Evolutionary conservation across 768 basidiomycete species (phyloP), one percentile per base, ranked within the genome.

Genomic region (Mrakia gelida): DNA sequence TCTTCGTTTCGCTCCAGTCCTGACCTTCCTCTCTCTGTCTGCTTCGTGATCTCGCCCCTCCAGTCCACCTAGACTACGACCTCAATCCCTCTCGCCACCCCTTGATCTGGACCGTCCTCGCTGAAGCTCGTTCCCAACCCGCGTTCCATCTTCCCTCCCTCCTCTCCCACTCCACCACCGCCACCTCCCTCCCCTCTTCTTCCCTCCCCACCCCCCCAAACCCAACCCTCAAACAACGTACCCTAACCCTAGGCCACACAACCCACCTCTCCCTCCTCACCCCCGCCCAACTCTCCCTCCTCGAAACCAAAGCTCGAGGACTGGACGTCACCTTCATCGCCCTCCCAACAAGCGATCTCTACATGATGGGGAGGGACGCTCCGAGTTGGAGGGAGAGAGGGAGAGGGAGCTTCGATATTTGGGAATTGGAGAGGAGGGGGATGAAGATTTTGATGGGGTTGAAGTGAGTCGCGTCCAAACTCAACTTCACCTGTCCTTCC

Each of bases 51-150:
- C 21, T 52, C 49, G 16, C 15, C 0, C 18, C 49, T 18, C 4
- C 32, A 67, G 67, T 70, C 21, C 67, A 70, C 18, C 67, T 70
- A 15, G 67, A 70, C 23, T 70, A 70, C 67, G 67, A 70, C 23
- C 67, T 70, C 34, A 23, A 11, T 3, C 67, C 67, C 18, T 2
- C 5, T 18, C 26, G 34, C 4, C 67, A 34, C 21, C 67, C 67
- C 7, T 41, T 70, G 3, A 26, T 70, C 26, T 41, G 34, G 34
- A 38, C 38, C 41, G 67, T 70, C 41, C 67, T 70, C 16, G 38
- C 67, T 18, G 26, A 41, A n/a, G 67, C 67, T 5, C 34, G 41
- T 18, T 70, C 67, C 21, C 26, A 70, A 21, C 38, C 3, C 6
- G 34, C 67, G 0, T 41, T 70, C 67, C 41, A 70, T 59, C 67